These are phyloP conservation scores for Coemansia sp. DNA, from an alignment of 192 early-diverging fungal genomes.

Conservation along the genomic window DNA sequence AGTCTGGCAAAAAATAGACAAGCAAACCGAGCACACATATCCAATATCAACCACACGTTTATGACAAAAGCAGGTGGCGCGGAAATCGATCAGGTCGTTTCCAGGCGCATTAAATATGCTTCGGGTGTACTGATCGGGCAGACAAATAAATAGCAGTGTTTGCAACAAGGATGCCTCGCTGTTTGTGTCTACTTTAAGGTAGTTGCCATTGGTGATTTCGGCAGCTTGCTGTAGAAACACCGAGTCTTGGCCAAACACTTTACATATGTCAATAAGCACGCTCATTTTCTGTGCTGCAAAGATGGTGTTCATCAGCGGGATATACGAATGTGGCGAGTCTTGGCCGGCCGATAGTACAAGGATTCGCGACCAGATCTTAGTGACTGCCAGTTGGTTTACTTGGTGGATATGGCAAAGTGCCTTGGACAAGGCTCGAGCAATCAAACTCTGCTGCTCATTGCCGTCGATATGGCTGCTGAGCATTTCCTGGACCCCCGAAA, in stretches of 20 bases:
- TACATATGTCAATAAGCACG: slow-evolving; percentile 89
- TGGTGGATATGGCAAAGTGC: slow-evolving; percentile 53
- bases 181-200: slow-evolving; percentile 67
- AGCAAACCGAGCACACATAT: slow-evolving; percentile 96
- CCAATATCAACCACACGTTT: slow-evolving; percentile 89
- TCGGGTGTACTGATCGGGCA: slow-evolving; percentile 78
- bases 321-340: slow-evolving; percentile 87
- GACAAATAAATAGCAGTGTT: slow-evolving; percentile 74
- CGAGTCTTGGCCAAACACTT: slow-evolving; percentile 71
- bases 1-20: slow-evolving; percentile 80
- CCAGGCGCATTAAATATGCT: slow-evolving; percentile 69
- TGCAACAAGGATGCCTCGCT: slow-evolving; percentile 70
- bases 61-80: slow-evolving; percentile 97
- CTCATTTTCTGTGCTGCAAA: slow-evolving; percentile 93
- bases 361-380: slow-evolving; percentile 68
- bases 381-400: slow-evolving; percentile 6
- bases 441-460: slow-evolving; percentile 29
- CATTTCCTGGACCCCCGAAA: slow-evolving; percentile 33
- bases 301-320: slow-evolving; percentile 96
- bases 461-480: background rate
- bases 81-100: slow-evolving; percentile 83
- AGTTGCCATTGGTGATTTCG: slow-evolving; percentile 83
- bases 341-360: slow-evolving; percentile 81
- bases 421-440: slow-evolving; percentile 49
- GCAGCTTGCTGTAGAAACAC: slow-evolving; percentile 93